Percentiles rank a stretch among this genome's conserved stretches.
These are phyloP conservation scores for Kwoniella bestiolae DNA, from an alignment of 768 basidiomycete genomes.

Conservation along the genomic window DNA sequence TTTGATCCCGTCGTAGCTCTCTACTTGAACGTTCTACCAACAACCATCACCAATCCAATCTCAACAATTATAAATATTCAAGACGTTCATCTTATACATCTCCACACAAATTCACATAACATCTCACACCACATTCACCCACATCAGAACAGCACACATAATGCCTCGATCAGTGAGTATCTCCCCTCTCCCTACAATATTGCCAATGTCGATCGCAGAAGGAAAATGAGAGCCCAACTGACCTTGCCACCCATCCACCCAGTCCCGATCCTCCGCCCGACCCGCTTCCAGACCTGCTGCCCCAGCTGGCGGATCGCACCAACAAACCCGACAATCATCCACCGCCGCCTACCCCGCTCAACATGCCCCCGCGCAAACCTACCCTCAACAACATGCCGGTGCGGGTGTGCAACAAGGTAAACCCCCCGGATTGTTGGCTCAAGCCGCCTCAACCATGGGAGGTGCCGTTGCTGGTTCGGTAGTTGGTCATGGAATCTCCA, in stretches of 20 bases:
- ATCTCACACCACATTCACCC: background rate
- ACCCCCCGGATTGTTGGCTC: constrained; percentile 55
- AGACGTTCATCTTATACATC: constrained; percentile 1
- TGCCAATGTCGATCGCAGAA: too few relatives aligned
- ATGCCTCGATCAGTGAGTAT: constrained; percentile 51
- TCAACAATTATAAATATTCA: constrained; percentile 1
- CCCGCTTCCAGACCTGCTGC: constrained; percentile 50
- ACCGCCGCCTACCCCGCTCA: constrained; percentile 41
- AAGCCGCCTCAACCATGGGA: constrained; percentile 56
- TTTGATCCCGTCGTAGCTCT: background rate
- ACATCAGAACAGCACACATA: constrained; percentile 13
- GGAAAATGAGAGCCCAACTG: background rate
- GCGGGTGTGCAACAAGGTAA: constrained; percentile 33
- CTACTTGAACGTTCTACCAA: constrained; percentile 16
- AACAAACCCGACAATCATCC: constrained; percentile 33
- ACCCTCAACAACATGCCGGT: constrained; percentile 31
- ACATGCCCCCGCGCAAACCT: constrained; percentile 30
- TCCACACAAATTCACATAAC: background rate
- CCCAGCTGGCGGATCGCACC: constrained; percentile 36
- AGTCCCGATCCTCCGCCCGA: constrained; percentile 50
- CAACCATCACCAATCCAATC: constrained; percentile 2
- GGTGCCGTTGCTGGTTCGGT: constrained; percentile 56
- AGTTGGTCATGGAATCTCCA: constrained; percentile 56
- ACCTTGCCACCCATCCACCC: constrained; percentile 19
- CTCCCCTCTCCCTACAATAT: background rate